Percentiles rank a stretch among this genome's conserved stretches.
Evolutionary conservation across 2,329 filamentous ascomycete species (phyloP).

Genomic region (Zalaria sp.): DNA sequence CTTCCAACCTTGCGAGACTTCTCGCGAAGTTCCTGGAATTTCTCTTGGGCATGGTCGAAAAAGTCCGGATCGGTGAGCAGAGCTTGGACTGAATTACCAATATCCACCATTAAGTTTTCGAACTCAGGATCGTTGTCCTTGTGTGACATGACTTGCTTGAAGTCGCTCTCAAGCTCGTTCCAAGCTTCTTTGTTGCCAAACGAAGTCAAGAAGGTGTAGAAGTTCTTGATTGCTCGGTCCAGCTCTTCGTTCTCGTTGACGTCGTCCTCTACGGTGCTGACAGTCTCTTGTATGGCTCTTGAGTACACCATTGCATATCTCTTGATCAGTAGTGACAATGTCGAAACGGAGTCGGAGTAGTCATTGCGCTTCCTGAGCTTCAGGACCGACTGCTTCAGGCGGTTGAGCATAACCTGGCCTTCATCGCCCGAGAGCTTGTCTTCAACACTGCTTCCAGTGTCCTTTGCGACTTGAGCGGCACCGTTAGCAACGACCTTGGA

Average conservation of each 20-base stretch:
- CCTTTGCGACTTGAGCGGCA: conserved; percentile 32
- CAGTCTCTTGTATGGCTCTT: conserved; percentile 52
- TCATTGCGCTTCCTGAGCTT: conserved; percentile 64
- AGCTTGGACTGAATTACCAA: conserved; percentile 61
- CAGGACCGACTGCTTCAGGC: conserved; percentile 61
- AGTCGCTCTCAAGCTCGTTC: conserved; percentile 55
- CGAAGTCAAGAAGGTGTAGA: conserved; percentile 67
- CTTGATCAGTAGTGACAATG: conserved; percentile 58
- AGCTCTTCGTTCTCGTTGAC: conserved; percentile 59
- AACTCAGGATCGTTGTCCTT: conserved; percentile 69
- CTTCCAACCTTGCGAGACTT: conserved; percentile 45
- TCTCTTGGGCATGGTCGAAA: conserved; percentile 59
- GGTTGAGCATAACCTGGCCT: conserved; percentile 55
- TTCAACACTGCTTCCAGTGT: conserved; percentile 55
- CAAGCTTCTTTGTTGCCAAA: conserved; percentile 65
- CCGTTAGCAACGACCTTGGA: conserved; percentile 31
- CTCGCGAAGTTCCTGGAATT: conserved; percentile 44
- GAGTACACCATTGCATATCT: conserved; percentile 70
- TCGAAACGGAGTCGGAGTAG: conserved; percentile 77
- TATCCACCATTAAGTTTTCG: conserved; percentile 58
- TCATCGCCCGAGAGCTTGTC: conserved; percentile 63
- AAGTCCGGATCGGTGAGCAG: conserved; percentile 78
- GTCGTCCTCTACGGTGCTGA: conserved; percentile 53
- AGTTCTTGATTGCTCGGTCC: conserved; percentile 61
- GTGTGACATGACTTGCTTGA: conserved; percentile 59